Evolutionary conservation across 345 rosid genomes (phyloP), one percentile per base, ranked within the genome.

Genomic region (Dipteronia sinensis): DNA sequence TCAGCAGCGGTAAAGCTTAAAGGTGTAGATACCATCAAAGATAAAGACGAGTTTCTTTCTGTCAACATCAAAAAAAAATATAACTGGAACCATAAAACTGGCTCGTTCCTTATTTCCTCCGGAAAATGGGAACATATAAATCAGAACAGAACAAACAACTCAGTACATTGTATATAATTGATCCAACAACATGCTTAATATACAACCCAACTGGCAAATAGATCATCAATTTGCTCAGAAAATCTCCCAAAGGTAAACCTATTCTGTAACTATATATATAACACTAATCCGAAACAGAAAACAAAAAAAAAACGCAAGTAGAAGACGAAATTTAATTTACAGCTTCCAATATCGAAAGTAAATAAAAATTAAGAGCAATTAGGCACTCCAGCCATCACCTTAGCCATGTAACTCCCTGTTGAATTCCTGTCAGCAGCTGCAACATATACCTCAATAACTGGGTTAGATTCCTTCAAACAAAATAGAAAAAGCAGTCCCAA

Each of bases 351-450:
- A 67, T 40, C 74, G 0, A 17, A 47, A 13, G 61, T 19, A 63
- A 59, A 66, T 23, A 38, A 64, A 71, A 11, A 49, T 16, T 47
- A 38, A 15, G 49, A 66, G 42, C 42, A 58, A 40, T 55, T 19
- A 8, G 27, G 67, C 19, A 40, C 71, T 82, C 79, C 67, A 47
- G 65, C 29, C 42, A 42, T 47, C 65, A 22, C 80, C 73, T 73
- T 79, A 65, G 49, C 55, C 44, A n/a, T 63, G 20, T 3, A 71
- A 58, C 62, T 73, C 53, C 40, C 19, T 22, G 44, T 25, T 71
- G 22, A 73, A 69, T 42, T 72, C 74, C 73, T 80, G 67, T 20
- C 70, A 42, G 74, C 68, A 59, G 76, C 82, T 80, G 73, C 84
- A 34, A 65, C 29, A 56, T 55, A 58, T 63, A 70, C 75, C 76